Base-by-base conservation (phyloP, 2,329 filamentous ascomycete genomes). In the Phialophora chinensis region DNA sequence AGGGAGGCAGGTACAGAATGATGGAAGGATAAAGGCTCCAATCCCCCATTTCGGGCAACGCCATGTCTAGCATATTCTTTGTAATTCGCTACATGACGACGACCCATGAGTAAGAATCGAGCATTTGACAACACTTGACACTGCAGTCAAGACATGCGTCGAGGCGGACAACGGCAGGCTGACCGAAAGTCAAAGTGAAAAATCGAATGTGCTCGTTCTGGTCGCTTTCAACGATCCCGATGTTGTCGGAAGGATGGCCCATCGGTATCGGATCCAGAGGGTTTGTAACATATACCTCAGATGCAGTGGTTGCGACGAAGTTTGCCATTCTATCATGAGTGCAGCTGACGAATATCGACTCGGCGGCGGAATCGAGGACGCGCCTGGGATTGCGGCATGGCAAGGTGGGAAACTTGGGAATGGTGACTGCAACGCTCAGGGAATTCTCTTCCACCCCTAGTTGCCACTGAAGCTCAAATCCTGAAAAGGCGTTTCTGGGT, bases 321-420 rank as follows among this genome's bases (percentile, higher is more conserved):
- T 20, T 49, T 20, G 17, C 17, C 44, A n/a, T 49, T 49, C 23
- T 20, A 23, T 49, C 17, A 17, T 49, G 44, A 17, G 44, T 20
- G 44, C 44, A 49, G 23, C 23, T 49, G 44, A 49, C 44, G 11
- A 49, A 49, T 49, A 49, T 49, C 11, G 44, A 49, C 44, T n/a
- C 44, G 44, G 44, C 23, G 6, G 44, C 44, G 12, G 17, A n/a
- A 20, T 49, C 44, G 10, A 49, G 44, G 44, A 49, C 44, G 17
- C 20, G 17, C 44, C 2, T 49, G n/a, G 44, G 44, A 12, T 49
- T 49, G 44, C 44, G 44, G 23, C 2, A 4, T 49, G 44, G 17
- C 20, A 49, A 2, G 44, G 23, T 23, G 17, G 44, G 44, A 23
- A 49, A 49, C 23, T 20, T 49, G 44, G 44, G 23, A 20, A 49